Evolutionary conservation across 2,329 filamentous ascomycete species (phyloP).

Genomic region (Aspergillus bombycis): DNA sequence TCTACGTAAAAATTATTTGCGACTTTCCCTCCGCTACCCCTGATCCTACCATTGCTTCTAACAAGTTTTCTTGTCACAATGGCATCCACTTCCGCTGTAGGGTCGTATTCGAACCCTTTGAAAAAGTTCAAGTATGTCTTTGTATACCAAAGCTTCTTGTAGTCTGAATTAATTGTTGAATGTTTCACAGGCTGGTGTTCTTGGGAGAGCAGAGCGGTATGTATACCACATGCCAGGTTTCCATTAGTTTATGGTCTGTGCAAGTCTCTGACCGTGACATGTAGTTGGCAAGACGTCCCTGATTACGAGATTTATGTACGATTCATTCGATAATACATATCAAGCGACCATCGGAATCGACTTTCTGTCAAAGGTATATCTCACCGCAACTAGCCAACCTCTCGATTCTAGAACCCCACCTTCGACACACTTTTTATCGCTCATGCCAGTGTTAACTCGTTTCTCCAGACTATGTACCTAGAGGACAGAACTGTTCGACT

Average conservation of each 20-base stretch:
- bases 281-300: slow-evolving; percentile 97
- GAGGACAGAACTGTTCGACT: slow-evolving; percentile 97
- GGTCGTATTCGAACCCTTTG: slow-evolving; percentile 96
- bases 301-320: slow-evolving; percentile 99
- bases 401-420: neutral
- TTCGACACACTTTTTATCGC: neutral
- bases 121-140: slow-evolving; percentile 96
- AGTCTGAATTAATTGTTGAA: slow-evolving; percentile 28
- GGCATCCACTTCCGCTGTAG: slow-evolving; percentile 72
- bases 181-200: slow-evolving; percentile 77
- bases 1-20: slow-evolving; percentile 6
- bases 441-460: slow-evolving; percentile 1
- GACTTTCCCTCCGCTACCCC: slow-evolving; percentile 28
- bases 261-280: slow-evolving; percentile 21
- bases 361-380: slow-evolving; percentile 88
- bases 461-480: slow-evolving; percentile 88
- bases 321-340: slow-evolving; percentile 99
- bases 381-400: slow-evolving; percentile 1
- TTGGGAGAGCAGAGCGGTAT: slow-evolving; percentile 97
- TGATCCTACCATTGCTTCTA: slow-evolving; percentile 30
- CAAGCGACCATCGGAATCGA: slow-evolving; percentile 99
- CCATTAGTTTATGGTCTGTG: neutral
- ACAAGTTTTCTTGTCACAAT: slow-evolving; percentile 57
- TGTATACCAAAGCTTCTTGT: neutral
- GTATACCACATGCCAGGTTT: slow-evolving; percentile 18